phyloP scores from a whole-genome alignment of 2,329 filamentous ascomycete species.

The Fonsecaea multimorphosa region DNA sequence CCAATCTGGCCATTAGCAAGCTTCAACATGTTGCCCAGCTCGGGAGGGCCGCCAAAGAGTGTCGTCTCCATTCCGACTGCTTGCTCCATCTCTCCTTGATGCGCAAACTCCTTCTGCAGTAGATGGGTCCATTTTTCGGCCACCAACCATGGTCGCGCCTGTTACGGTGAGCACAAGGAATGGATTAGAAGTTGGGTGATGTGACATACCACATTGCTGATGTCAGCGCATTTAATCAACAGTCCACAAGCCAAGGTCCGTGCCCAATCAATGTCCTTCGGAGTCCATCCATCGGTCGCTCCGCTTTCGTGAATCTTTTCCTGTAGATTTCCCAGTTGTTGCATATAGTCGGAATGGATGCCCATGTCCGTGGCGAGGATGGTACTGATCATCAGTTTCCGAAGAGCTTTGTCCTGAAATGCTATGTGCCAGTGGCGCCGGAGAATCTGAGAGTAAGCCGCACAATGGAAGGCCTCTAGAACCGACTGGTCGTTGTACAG shows the following conservation, averaged over 20 bases:
- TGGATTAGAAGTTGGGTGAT: neutral
- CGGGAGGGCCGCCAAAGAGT: slow-evolving; percentile 77
- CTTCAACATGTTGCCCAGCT: slow-evolving; percentile 81
- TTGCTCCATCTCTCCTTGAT: slow-evolving; percentile 88
- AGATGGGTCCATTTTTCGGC: slow-evolving; percentile 90
- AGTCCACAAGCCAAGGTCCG: slow-evolving; percentile 84
- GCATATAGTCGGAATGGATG: slow-evolving; percentile 96
- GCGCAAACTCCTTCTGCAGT: slow-evolving; percentile 92
- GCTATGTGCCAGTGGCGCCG: slow-evolving; percentile 87
- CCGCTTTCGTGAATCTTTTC: slow-evolving; percentile 73
- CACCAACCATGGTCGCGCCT: slow-evolving; percentile 82
- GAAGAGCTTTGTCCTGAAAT: slow-evolving; percentile 78
- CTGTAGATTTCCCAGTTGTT: slow-evolving; percentile 79
- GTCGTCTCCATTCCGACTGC: slow-evolving; percentile 88
- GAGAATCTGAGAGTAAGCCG: slow-evolving; percentile 94
- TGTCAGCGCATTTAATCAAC: slow-evolving; percentile 97
- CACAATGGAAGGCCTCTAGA: slow-evolving; percentile 95
- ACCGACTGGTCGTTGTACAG: slow-evolving; percentile 97
- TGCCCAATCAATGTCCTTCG: slow-evolving; percentile 75
- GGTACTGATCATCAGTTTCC: slow-evolving; percentile 93
- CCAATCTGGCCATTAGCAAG: slow-evolving; percentile 87
- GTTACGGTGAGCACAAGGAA: slow-evolving; percentile 20
- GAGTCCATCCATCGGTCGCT: slow-evolving; percentile 73
- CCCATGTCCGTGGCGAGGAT: slow-evolving; percentile 98
- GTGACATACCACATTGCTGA: slow-evolving; percentile 91